Base-by-base conservation (phyloP, 208 protist genomes). In the Vickermania spadyakhi region DNA sequence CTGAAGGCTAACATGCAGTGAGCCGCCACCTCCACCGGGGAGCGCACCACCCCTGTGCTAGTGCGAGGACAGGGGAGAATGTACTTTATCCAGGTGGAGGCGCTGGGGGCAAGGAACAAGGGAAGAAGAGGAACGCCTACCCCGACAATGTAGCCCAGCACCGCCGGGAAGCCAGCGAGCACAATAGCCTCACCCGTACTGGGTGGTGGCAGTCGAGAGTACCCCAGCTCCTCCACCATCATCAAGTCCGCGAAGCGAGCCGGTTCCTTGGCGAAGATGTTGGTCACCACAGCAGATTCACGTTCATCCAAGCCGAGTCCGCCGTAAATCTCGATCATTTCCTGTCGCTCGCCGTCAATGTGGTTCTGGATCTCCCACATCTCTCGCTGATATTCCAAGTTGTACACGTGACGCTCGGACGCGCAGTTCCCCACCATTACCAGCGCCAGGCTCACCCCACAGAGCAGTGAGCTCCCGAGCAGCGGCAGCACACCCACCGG, bases 141-240 rank as follows among this genome's bases (percentile, higher is more conserved):
- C 7, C 87, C 81, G 0, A 74, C 26, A 1, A 75, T 56, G 45
- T 83, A 90, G 28, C 84, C 82, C 14, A 84, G 36, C n/a, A 79
- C 42, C 2, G 75, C 62, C 0, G 87, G 87, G 14, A 89, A 25
- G 0, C 76, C 80, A 2, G 77, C 84, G 65, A 83, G 81, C 22
- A 73, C 60, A 31, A 86, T 13, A 0, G 76, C 75, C 72, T 94
- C 84, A n/a, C 55, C 31, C 26, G 67, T 64, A n/a, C 67, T 77
- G 23, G 82, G 84, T 30, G 84, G 84, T 59, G 84, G 75, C 23
- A 94, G 70, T 0, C 87, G 84, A 1, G 81, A 88, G 68, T 94
- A 94, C 56, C 93, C 94, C 7, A 98, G 85, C 66, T 98, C 91
- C 70, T 97, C 86, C 26, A 96, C 89, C 90, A 97, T 96, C 91